Base-by-base conservation (phyloP, 768 basidiomycete species). In the Coprinopsis cinerea region DNA sequence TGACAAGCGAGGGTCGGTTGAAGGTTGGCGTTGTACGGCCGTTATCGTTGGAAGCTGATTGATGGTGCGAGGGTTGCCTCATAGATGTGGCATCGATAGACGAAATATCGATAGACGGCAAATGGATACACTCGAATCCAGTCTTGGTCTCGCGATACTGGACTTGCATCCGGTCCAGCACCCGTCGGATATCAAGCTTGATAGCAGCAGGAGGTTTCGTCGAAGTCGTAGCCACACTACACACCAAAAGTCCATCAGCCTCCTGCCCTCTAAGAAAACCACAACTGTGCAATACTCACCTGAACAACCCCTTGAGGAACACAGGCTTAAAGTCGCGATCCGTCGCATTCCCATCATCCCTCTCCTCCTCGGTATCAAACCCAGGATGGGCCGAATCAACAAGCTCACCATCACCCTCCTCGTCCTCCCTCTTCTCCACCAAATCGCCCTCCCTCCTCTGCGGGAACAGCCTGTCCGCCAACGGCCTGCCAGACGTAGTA, bases 121-220 rank as follows among this genome's bases (percentile, higher is more conserved):
- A 67, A 64, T 99, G 92, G 20, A 95, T 88, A 69, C 96, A 99
- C 64, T 99, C 95, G 64, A 92, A 98, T 2, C 95, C 96, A 50
- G 82, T 74, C 67, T 85, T 89, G 57, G 81, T 92, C 64, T 92
- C 88, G 34, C 92, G 80, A 63, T 96, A 92, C 65, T 92, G 91
- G 26, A 99, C 88, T 55, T 94, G 92, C 82, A 98, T 92, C 41
- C 94, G 81, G 59, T 94, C 90, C 32, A 98, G 76, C 1, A 96
- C 94, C 11, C 80, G 78, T 43, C 78, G 76, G 55, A 99, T 85
- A 66, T 98, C 95, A 50, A 75, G 68, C 65, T 91, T 88, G 67
- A 98, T 83, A 7, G 79, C 74, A 13, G 77, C 67, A 3, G 92
- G 88, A 4, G 89, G 62, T 61, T 95, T 97, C 3, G 92, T 92